Evolutionary conservation across 208 protist species (phyloP), one percentile per base, ranked within the genome.

Genomic region (Leishmania aethiopica): DNA sequence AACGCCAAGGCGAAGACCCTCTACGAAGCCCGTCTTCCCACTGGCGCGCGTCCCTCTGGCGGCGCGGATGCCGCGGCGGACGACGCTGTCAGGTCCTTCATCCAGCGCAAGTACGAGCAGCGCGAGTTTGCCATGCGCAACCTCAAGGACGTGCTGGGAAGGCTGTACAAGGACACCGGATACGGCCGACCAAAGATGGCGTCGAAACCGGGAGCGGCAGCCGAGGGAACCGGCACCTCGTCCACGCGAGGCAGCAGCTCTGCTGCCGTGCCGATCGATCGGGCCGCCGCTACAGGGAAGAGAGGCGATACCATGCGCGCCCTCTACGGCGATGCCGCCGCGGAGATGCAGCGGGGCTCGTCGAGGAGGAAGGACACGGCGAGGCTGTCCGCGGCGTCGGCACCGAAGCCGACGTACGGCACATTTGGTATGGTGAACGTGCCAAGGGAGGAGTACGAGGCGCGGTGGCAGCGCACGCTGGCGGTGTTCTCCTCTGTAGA

Each of bases 351-450:
- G 57, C 47, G 51, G 2, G 73, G 32, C 0, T 3, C 35, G 49
- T 25, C 49, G 60, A 60, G n/a, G 25, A 75, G 49, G 25, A 62
- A 47, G n/a, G 59, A 28, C 8, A 53, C 22, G 17, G 28, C 59
- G 8, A 51, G 10, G n/a, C n/a, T 25, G 11, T 40, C 60, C n/a
- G 76, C 51, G 3, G 73, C 49, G 2, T 22, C 51, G 2, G 55
- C 59, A n/a, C 53, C 53, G n/a, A 89, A 92, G 81, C 78, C 87
- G 7, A 83, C 94, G 7, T 85, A 93, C 57, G 95, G 95, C 1
- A 84, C 86, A 17, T 97, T 97, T 87, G 95, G 95, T 11, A 66
- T 92, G 15, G 92, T 97, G 47, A 97, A 94, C 76, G 93, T 97
- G n/a, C 83, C 83, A 6, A 35, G 79, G 13, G 89, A 94, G 13